These are phyloP conservation scores for Cystofilobasidium capitatum DNA, from an alignment of 768 basidiomycete species.

Conservation along the genomic window DNA sequence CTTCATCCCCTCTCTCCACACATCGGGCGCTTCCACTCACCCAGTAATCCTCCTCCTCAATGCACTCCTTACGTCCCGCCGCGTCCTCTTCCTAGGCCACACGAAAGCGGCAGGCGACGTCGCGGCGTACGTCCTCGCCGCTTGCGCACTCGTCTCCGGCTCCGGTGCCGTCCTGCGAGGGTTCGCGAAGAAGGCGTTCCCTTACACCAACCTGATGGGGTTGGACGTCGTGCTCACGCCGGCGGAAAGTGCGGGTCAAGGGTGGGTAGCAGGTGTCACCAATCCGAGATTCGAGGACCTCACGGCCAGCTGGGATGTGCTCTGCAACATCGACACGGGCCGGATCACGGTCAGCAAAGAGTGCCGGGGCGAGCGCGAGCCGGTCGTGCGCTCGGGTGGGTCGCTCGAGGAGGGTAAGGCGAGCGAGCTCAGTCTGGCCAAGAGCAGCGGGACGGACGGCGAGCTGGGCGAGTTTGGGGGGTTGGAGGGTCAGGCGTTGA, in stretches of 20 bases:
- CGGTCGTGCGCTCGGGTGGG: background rate
- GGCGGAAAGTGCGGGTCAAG: constrained; percentile 50
- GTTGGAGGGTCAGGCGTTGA: background rate
- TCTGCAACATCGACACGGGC: constrained; percentile 81
- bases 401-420: background rate
- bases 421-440: background rate
- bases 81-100: constrained; percentile 91
- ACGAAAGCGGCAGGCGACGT: constrained; percentile 81
- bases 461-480: constrained; percentile 1
- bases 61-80: constrained; percentile 85
- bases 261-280: constrained; percentile 92
- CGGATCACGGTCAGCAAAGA: constrained; percentile 81
- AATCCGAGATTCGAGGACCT: constrained; percentile 91
- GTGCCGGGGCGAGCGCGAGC: constrained; percentile 42
- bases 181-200: constrained; percentile 84
- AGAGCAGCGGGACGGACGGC: background rate
- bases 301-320: constrained; percentile 72
- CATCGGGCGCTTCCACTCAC: constrained; percentile 78
- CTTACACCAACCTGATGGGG: constrained; percentile 75
- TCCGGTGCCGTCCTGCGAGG: constrained; percentile 71
- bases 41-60: constrained; percentile 94
- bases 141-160: constrained; percentile 85
- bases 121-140: constrained; percentile 81
- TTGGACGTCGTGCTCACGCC: constrained; percentile 84
- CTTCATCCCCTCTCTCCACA: constrained; percentile 83